Percentiles rank a stretch among this genome's conserved stretches.
Evolutionary conservation across 108 stramenopile species (phyloP).

Genomic region (Nannochloropsis gaditana): DNA sequence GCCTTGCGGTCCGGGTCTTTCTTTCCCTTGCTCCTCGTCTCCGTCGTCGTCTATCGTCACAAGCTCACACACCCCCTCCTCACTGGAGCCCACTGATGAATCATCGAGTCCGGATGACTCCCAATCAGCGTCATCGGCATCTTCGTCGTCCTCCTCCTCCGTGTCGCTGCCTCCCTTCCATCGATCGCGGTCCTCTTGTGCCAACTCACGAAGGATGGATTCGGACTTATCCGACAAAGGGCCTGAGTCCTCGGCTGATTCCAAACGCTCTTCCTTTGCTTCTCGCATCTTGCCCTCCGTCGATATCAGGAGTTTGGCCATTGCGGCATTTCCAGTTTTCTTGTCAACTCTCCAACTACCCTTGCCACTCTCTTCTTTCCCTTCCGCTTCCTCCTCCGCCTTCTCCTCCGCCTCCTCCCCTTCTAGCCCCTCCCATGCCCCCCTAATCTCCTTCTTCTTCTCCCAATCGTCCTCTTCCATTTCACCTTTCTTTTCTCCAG

Average conservation of each 20-base stretch:
- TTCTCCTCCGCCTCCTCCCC: neutral
- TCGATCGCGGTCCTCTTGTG: neutral
- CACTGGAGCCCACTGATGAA: neutral
- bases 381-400: neutral
- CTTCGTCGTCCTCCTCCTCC: neutral
- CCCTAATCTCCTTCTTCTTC: neutral
- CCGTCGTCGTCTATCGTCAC: neutral
- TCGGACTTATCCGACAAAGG: neutral
- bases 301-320: no score
- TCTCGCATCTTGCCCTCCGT: neutral
- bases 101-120: neutral
- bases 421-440: neutral
- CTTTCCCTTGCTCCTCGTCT: neutral
- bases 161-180: neutral
- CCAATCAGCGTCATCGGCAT: neutral
- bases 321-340: neutral
- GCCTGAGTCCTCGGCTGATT: neutral
- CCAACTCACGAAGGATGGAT: neutral
- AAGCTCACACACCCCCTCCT: neutral
- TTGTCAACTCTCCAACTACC: neutral
- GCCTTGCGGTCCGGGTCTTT: neutral
- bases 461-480: neutral
- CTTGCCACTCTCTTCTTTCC: neutral
- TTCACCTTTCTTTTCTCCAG: no score
- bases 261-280: neutral